phyloP scores from a whole-genome alignment of 768 basidiomycete species.

The Macrolepiota albuminosa region DNA sequence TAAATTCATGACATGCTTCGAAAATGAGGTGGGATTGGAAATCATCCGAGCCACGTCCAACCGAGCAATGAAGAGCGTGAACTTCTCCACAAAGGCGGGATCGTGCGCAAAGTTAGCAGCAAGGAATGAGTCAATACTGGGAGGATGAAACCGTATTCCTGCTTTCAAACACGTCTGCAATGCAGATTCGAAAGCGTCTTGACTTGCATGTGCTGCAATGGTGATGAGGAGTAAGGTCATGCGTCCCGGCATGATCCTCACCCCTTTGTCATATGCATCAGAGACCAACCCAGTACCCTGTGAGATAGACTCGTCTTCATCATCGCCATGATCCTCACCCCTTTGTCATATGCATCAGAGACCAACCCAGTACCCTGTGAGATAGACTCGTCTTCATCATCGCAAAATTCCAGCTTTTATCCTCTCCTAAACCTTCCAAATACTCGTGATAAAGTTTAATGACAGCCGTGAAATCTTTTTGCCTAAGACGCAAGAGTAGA shows the following conservation, averaged over 20 bases:
- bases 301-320: conserved; percentile 1
- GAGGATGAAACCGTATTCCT: conserved; percentile 29
- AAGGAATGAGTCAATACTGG: conserved; percentile 35
- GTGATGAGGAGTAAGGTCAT: conserved; percentile 44
- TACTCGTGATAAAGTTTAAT: conserved; percentile 41
- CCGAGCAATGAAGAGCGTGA: conserved; percentile 40
- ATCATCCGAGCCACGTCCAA: conserved; percentile 50
- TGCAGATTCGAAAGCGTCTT: conserved; percentile 53
- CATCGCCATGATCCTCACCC: conserved; percentile 12
- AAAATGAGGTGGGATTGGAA: conserved; percentile 42
- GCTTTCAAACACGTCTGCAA: conserved; percentile 38
- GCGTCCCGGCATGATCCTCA: conserved; percentile 23
- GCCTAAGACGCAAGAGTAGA: conserved; percentile 41
- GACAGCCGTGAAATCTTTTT: conserved; percentile 35
- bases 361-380: conserved; percentile 9
- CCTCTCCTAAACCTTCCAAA: conserved; percentile 20
- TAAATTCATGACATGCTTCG: conserved; percentile 46
- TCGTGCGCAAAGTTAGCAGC: conserved; percentile 27
- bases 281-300: conserved; percentile 9
- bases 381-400: conserved; percentile 1
- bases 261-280: conserved; percentile 18
- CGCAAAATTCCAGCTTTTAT: conserved; percentile 18
- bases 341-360: conserved; percentile 18
- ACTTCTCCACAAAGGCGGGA: conserved; percentile 33
- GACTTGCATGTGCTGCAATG: conserved; percentile 57